Evolutionary conservation across 1,139 yeast genomes (phyloP), one percentile per base, ranked within the genome.

Genomic region (Hansenula sp.): DNA sequence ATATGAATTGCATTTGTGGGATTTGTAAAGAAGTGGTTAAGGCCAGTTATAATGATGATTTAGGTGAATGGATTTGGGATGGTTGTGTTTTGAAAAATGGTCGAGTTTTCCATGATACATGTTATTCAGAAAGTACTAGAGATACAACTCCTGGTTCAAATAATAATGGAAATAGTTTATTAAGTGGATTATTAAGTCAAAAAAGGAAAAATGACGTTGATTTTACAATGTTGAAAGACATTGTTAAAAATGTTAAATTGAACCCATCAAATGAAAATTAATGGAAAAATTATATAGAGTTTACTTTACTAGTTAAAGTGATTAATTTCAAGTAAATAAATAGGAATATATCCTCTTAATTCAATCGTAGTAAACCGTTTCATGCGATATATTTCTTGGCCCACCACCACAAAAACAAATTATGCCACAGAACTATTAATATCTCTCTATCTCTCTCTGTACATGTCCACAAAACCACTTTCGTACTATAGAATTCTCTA

Each of bases 51-150:
- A 87, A 87, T 60, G 97, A 90, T 59, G 91, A 86, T 43, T 70
- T 81, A 5, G 98, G 96, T 37, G 97, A 91, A 61, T 94, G 99
- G 99, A 81, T 91, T 35, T 93, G 97, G 97, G 77, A 72, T 54
- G 83, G 86, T 60, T 89, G 96, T 38, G 74, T 88, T 27, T 73
- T 74, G 48, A 79, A 75, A 9, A 77, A 82, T n/a, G 85, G 83
- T 9, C 83, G 79, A 52, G 79, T 86, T 38, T 86, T 84, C 60
- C 99, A 94, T 67, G 85, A 86, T 34, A 72, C 81, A 2, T 94
- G 99, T 62, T 84, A 74, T 60, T 73, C 80, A 36, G 97, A 91
- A 59, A 80, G 96, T 13, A 76, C 32, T 2, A 36, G 27, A 7
- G 21, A 17, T 13, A 8, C 16, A 2, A 18, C 13, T 25, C 5